Evolutionary conservation across 1,284 basidiomycete species (phyloP).

Genomic region (Leucoagaricus sp.): DNA sequence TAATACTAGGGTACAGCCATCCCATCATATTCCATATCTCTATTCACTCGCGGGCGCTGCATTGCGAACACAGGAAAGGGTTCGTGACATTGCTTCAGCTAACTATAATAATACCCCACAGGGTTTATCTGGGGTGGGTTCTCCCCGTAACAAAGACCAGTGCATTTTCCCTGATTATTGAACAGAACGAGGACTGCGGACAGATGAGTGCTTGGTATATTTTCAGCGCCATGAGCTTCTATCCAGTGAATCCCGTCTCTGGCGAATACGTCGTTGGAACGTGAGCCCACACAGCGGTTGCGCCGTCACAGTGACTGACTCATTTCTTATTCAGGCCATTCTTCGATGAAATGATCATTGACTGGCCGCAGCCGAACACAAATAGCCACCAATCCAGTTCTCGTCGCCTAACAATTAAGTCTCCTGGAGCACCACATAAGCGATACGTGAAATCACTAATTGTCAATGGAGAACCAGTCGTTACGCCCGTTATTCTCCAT

Average conservation of each 20-base stretch:
- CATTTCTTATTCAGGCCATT: slow-evolving; percentile 50
- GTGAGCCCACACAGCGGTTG: slow-evolving; percentile 33
- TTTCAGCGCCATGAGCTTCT: slow-evolving; percentile 82
- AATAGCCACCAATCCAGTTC: neutral
- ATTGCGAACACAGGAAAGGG: slow-evolving; percentile 65
- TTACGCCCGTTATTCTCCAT: slow-evolving; percentile 54
- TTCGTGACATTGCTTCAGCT: slow-evolving; percentile 60
- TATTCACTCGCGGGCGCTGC: slow-evolving; percentile 73
- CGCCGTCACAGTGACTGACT: neutral
- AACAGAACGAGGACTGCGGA: slow-evolving; percentile 84
- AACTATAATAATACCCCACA: slow-evolving; percentile 72
- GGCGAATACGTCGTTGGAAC: slow-evolving; percentile 74
- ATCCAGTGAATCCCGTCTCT: slow-evolving; percentile 80
- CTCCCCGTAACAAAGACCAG: neutral
- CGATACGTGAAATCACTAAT: slow-evolving; percentile 59
- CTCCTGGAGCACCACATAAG: slow-evolving; percentile 52
- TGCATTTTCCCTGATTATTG: neutral
- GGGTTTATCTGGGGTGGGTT: slow-evolving; percentile 65
- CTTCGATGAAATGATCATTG: slow-evolving; percentile 63
- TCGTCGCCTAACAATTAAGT: slow-evolving; percentile 47
- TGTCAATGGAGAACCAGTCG: slow-evolving; percentile 48
- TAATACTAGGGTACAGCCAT: slow-evolving; percentile 49
- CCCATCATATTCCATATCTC: slow-evolving; percentile 82
- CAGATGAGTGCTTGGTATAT: slow-evolving; percentile 90
- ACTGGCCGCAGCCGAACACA: slow-evolving; percentile 33